Evolutionary conservation across 2,329 filamentous ascomycete species (phyloP), one percentile per base, ranked within the genome.

Genomic region (Diaporthe batatas): DNA sequence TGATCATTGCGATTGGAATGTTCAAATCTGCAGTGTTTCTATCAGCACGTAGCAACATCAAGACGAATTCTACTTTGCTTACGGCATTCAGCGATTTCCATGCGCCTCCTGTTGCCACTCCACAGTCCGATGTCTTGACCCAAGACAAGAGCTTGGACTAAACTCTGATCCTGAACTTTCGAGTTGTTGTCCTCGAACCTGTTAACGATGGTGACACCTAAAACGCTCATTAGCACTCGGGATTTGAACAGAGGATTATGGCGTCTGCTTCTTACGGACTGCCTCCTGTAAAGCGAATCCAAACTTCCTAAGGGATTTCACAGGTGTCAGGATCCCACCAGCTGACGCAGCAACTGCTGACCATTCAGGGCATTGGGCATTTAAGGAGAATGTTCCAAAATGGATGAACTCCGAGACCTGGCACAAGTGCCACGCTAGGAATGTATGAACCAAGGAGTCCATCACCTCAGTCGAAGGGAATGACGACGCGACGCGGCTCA

Each of bases 321-420:
- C 86, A 0, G 90, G 87, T 2, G 89, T 89, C 57, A 88, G 81
- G 0, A 88, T 86, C 7, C 90, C 90, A 6, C 91, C 91, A n/a
- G 86, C 86, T 4, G 91, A 88, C 0, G 89, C 86, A 3, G 90
- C 86, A n/a, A 86, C 84, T 7, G 87, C 89, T 18, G 92, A 82
- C 80, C 91, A 88, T 75, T 92, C 90, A 0, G 90, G 87, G 73
- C 85, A 85, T 72, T 89, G 85, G 3, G 83, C 82, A 23, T 88
- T 88, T 10, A 91, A 83, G 1, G 84, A 85, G 51, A 92, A 88
- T 0, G 89, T 89, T 1, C 89, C 86, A 58, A 89, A 86, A 79
- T 93, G 91, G 72, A 93, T 87, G 84, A 87, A 92, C 58, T 85
- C 84, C 59, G 88, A 89, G 0, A 90, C 84, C 73, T 90, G 85